Evolutionary conservation across 768 basidiomycete species (phyloP), one percentile per base, ranked within the genome.

Genomic region (Kondoa subrosea): DNA sequence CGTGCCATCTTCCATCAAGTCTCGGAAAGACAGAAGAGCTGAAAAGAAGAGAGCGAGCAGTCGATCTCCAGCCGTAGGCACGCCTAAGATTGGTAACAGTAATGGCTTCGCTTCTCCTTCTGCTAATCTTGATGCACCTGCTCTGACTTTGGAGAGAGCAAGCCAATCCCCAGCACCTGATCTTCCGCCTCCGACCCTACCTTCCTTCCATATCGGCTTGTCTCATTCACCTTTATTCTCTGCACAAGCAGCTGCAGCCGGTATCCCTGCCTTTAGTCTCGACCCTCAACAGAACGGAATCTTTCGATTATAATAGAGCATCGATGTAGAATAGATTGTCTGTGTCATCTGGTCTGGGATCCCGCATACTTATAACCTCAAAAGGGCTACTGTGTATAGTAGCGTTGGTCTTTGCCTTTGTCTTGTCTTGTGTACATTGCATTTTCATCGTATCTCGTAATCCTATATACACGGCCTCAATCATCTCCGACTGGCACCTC

Each of bases 401-500:
- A n/a, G n/a, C n/a, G n/a, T n/a, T n/a, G n/a, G n/a, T n/a, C 21
- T 50, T 50, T 50, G 25, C 8, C 8, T 27, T 60, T 60, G 14
- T 31, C 29, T 60, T 25, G 8, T 27, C 25, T 60, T 60, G 14
- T 60, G 58, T 26, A 60, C 58, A 60, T 60, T 25, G 58, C n/a
- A 63, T 32, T 33, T 3, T 27, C 14, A 30, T 32, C n/a, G 61
- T 4, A 4, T 59, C 8, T 59, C 58, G 21, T 59, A 25, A 14
- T 25, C 14, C 4, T 31, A 59, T 25, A 25, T 59, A 59, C 58
- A 59, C 29, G 4, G 27, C 61, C 16, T 34, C 64, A 73, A 14
- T 74, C 73, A 33, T 75, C 74, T 1, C 72, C 74, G 0, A 70
- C 67, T 1, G 74, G 73, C 69, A 74, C 70, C 77, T 99, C 95